Percentiles rank a stretch among this genome's conserved stretches.
phyloP scores from a whole-genome alignment of 352 stramenopile species.

The Peronospora belbahrii region DNA sequence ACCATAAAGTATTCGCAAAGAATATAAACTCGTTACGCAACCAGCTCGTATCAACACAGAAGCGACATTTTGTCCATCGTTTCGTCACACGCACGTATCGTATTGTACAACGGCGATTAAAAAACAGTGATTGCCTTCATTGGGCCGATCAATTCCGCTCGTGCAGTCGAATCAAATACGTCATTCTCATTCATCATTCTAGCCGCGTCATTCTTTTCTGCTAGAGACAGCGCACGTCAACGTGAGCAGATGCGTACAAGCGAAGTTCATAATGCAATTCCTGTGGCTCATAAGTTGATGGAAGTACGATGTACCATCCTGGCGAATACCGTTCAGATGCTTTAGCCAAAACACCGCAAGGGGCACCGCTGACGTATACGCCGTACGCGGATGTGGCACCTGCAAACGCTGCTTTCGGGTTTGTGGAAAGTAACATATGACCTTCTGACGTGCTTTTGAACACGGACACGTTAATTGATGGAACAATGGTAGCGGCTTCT shows the following conservation, averaged over 20 bases:
- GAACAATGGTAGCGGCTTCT: neutral
- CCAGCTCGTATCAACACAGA: too few species aligned
- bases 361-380: constrained; percentile 46
- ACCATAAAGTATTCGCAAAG: too few species aligned
- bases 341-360: constrained; percentile 46
- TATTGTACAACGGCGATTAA: too few species aligned
- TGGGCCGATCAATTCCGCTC: too few species aligned
- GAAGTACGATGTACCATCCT: constrained; percentile 67
- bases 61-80: too few species aligned
- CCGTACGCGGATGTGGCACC: constrained; percentile 46
- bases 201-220: too few species aligned
- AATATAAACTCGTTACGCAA: too few species aligned
- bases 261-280: constrained; percentile 50
- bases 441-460: constrained; percentile 56
- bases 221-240: constrained; percentile 35
- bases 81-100: too few species aligned
- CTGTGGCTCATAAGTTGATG: constrained; percentile 67
- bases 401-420: constrained; percentile 42
- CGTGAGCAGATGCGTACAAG: constrained; percentile 37
- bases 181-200: too few species aligned
- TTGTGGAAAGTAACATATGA: constrained; percentile 51
- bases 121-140: too few species aligned
- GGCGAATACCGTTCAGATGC: constrained; percentile 24
- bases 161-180: too few species aligned
- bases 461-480: constrained; percentile 68